These are phyloP conservation scores for Spathaspora passalidarum DNA, from an alignment of 805 yeast genomes.

Conservation along the genomic window DNA sequence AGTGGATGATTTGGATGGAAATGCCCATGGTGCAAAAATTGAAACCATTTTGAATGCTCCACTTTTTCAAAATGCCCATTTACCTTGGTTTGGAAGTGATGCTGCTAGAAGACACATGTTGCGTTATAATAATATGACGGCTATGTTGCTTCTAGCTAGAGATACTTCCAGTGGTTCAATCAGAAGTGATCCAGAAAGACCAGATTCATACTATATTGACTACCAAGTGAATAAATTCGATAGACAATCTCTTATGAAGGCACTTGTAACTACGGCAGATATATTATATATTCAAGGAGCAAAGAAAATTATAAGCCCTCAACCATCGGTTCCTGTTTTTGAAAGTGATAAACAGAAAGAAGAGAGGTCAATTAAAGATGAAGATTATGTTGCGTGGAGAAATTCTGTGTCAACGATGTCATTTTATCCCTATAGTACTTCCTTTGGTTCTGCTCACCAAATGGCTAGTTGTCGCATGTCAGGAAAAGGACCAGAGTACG, in stretches of 20 bases:
- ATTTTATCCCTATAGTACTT: conserved; percentile 23
- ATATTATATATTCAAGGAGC: conserved; percentile 51
- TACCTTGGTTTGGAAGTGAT: conserved; percentile 42
- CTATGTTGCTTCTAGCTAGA: conserved; percentile 44
- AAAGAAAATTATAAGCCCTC: conserved; percentile 36
- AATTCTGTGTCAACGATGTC: conserved; percentile 22
- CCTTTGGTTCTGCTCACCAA: conserved; percentile 50
- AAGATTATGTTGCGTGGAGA: conserved; percentile 41
- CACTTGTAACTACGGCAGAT: conserved; percentile 40
- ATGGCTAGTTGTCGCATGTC: conserved; percentile 51
- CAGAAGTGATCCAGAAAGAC: conserved; percentile 26
- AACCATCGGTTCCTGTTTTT: conserved; percentile 34
- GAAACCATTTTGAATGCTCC: conserved; percentile 50
- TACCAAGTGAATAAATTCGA: conserved; percentile 42
- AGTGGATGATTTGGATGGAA: conserved; percentile 49
- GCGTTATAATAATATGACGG: conserved; percentile 33
- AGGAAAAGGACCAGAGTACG: conserved; percentile 41
- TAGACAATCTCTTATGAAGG: conserved; percentile 35
- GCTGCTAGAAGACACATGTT: conserved; percentile 29
- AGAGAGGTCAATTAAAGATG: conserved; percentile 39
- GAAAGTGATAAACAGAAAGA: conserved; percentile 29
- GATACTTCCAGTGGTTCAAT: conserved; percentile 44
- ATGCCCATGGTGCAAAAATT: conserved; percentile 50
- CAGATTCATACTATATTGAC: conserved; percentile 32
- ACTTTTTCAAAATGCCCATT: conserved; percentile 26